These are phyloP conservation scores for Talaromyces atroroseus DNA, from an alignment of 2,329 filamentous ascomycete genomes.

Conservation along the genomic window DNA sequence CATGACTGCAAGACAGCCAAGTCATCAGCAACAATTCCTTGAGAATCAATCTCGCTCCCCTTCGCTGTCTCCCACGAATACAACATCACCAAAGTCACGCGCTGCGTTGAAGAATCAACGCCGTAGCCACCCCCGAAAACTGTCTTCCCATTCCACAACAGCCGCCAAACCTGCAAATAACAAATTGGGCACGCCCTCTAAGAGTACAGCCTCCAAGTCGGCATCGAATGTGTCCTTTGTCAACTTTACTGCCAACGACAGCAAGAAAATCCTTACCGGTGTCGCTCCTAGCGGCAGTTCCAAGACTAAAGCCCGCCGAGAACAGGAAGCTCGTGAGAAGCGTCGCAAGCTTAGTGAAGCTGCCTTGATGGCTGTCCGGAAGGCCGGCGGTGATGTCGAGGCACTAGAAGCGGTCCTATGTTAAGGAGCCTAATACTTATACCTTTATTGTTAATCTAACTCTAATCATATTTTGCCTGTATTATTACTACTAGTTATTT, in stretches of 20 bases:
- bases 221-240: constrained; percentile 63
- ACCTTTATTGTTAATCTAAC: constrained; percentile 5
- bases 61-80: constrained; percentile 33
- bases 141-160: constrained; percentile 32
- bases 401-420: constrained; percentile 38
- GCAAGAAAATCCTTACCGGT: constrained; percentile 71
- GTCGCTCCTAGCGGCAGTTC: constrained; percentile 86
- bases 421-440: constrained; percentile 18
- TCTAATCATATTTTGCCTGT: not conserved
- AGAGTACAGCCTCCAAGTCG: constrained; percentile 16
- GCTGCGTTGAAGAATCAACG: constrained; percentile 27
- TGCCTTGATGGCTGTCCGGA: constrained; percentile 39
- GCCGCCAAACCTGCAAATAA: constrained; percentile 27
- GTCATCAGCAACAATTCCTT: constrained; percentile 14
- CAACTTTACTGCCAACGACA: constrained; percentile 82
- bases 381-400: constrained; percentile 43
- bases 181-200: constrained; percentile 25
- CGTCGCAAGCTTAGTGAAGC: constrained; percentile 46
- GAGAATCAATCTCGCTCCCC: constrained; percentile 30
- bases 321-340: constrained; percentile 80
- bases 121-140: constrained; percentile 36
- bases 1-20: constrained; percentile 20
- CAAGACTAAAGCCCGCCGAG: constrained; percentile 90
- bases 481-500: not conserved
- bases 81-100: constrained; percentile 24